Conservation (phyloP, 768 basidiomycete species). For the Termitomyces sp. region DNA sequence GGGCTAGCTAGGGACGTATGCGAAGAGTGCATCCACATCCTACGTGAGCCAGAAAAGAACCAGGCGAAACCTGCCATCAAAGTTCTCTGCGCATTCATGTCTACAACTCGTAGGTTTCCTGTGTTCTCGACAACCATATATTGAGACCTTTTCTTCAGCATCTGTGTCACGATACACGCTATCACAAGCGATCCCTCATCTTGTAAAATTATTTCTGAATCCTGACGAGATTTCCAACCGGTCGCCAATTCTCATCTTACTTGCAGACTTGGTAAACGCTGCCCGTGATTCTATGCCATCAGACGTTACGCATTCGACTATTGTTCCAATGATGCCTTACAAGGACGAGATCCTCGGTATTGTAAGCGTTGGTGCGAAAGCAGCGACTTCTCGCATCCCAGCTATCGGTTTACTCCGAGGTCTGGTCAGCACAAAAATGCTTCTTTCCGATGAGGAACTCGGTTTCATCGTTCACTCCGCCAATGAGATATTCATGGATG, state of each 20-base stretch:
- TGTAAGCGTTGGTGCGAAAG: constrained; percentile 53
- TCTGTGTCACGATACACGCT: constrained; percentile 65
- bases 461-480: constrained; percentile 74
- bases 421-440: constrained; percentile 55
- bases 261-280: constrained; percentile 61
- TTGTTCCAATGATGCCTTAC: constrained; percentile 44
- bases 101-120: constrained; percentile 67
- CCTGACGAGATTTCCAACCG: constrained; percentile 67
- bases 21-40: constrained; percentile 71
- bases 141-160: constrained; percentile 34
- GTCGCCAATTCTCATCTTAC: constrained; percentile 57
- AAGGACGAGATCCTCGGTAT: constrained; percentile 76
- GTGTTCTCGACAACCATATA: neutral
- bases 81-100: constrained; percentile 70
- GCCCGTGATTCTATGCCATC: constrained; percentile 37
- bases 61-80: constrained; percentile 87
- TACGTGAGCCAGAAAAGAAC: constrained; percentile 91
- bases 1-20: constrained; percentile 72
- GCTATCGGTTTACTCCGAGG: constrained; percentile 64
- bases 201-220: constrained; percentile 70
- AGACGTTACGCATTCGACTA: constrained; percentile 13
- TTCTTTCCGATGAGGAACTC: constrained; percentile 70
- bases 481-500: constrained; percentile 59
- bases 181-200: constrained; percentile 64
- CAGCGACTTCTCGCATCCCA: constrained; percentile 43